Conservation (phyloP, 441 rosid species). For the Euphorbia schlechtendalii region DNA sequence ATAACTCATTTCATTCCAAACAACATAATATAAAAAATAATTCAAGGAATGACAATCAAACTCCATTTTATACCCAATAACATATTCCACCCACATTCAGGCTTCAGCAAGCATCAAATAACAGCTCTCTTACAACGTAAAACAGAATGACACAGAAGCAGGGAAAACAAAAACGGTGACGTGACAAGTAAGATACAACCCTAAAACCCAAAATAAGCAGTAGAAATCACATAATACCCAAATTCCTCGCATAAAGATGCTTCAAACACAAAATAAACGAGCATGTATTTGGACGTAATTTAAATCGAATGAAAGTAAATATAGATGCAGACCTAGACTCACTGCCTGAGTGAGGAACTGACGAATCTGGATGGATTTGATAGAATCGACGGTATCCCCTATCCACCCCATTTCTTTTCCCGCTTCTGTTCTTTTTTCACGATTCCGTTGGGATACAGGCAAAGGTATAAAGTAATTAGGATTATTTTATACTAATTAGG, state of each 20-base stretch:
- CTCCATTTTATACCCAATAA: neutral
- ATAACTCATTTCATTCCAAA: neutral
- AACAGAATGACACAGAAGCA: neutral
- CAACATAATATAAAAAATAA: too few species aligned
- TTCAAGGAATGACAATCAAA: neutral
- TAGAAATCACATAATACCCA: neutral
- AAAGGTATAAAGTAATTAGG: too few species aligned
- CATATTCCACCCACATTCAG: neutral
- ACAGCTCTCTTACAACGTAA: neutral
- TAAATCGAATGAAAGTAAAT: neutral
- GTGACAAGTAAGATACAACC: neutral
- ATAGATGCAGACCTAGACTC: slow-evolving; percentile 59
- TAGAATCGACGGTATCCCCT: slow-evolving; percentile 59
- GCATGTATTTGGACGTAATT: neutral
- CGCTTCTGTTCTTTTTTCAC: neutral
- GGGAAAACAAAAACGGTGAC: neutral
- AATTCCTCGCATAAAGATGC: neutral
- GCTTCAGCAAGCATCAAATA: neutral
- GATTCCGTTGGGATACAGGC: too few species aligned
- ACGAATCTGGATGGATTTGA: slow-evolving; percentile 68
- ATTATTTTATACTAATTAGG: too few species aligned
- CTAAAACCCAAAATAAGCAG: neutral
- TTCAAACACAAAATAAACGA: too few species aligned
- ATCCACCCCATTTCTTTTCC: slow-evolving; percentile 56
- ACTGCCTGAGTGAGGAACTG: slow-evolving; percentile 67